Evolutionary conservation across 805 yeast species (phyloP).

Genomic region (Blastobotrys americana): DNA sequence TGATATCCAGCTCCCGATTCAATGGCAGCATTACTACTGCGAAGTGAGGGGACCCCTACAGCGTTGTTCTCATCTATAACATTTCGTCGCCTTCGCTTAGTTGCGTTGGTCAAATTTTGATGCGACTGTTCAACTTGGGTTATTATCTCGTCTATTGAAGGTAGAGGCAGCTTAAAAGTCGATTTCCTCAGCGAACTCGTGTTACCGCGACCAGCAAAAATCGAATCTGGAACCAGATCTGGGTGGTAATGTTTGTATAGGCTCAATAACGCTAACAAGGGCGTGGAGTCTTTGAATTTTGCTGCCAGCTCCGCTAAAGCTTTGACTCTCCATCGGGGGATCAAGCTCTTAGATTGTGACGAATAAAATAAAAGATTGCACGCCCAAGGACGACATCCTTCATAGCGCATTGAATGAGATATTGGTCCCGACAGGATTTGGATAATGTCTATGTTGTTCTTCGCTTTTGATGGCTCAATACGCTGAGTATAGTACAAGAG

Average conservation of each 20-base stretch:
- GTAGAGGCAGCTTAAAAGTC: not conserved
- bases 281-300: conserved; percentile 19
- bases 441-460: too few species aligned
- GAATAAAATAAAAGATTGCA: conserved; percentile 18
- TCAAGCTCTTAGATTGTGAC: conserved; percentile 7
- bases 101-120: not conserved
- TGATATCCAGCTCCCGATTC: conserved; percentile 2
- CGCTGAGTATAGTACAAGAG: not conserved
- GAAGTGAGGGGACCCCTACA: not conserved
- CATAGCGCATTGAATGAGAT: conserved; percentile 1
- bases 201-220: conserved; percentile 24
- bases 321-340: conserved; percentile 21
- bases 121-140: not conserved
- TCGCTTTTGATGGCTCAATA: not conserved
- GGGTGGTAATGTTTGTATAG: conserved; percentile 23
- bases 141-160: not conserved
- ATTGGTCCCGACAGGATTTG: not conserved
- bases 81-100: not conserved
- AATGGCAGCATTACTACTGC: not conserved
- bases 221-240: conserved; percentile 22
- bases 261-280: conserved; percentile 21
- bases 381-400: conserved; percentile 17
- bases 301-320: conserved; percentile 17
- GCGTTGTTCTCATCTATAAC: not conserved
- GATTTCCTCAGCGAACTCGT: conserved; percentile 20